These are phyloP conservation scores for Aspergillus fumigatus DNA, from an alignment of 2,329 filamentous ascomycete genomes.

Conservation along the genomic window DNA sequence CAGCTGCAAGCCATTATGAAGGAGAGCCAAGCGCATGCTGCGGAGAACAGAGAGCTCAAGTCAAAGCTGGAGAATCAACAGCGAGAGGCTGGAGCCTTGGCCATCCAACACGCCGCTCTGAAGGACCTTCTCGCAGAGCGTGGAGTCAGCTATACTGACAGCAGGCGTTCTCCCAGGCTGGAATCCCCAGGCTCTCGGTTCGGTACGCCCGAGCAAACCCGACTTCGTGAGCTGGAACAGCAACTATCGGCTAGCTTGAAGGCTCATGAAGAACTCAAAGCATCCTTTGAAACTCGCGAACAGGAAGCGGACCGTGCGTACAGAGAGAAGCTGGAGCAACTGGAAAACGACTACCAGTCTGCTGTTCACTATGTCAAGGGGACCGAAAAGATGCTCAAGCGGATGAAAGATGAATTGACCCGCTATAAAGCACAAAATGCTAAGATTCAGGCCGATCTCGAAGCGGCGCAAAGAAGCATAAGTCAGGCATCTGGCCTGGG, in stretches of 20 bases:
- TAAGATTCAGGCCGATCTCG: conserved; percentile 77
- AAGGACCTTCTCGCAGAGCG: conserved; percentile 90
- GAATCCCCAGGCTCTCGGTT: conserved; percentile 71
- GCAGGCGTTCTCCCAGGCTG: conserved; percentile 64
- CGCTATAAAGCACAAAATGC: conserved; percentile 85
- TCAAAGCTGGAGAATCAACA: conserved; percentile 79
- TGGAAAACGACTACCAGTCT: conserved; percentile 96
- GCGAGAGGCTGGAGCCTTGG: conserved; percentile 88
- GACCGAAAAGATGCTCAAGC: conserved; percentile 97
- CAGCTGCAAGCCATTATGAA: conserved; percentile 81
- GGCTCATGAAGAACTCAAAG: conserved; percentile 80
- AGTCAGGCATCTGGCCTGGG: conserved; percentile 35
- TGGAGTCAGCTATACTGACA: conserved; percentile 71
- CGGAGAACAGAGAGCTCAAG: conserved; percentile 75
- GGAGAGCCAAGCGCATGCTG: conserved; percentile 76
- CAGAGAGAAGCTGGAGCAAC: conserved; percentile 85
- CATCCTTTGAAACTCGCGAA: conserved; percentile 69
- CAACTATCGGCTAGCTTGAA: conserved; percentile 73
- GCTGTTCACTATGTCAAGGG: conserved; percentile 97
- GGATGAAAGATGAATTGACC: conserved; percentile 95
- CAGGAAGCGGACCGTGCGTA: conserved; percentile 86
- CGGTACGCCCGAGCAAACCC: conserved; percentile 70
- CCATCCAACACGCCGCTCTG: conserved; percentile 85
- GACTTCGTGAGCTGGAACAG: conserved; percentile 79
- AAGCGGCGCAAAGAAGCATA: conserved; percentile 56